Evolutionary conservation across 2,329 filamentous ascomycete species (phyloP).

Genomic region (Stachybotrys elegans): DNA sequence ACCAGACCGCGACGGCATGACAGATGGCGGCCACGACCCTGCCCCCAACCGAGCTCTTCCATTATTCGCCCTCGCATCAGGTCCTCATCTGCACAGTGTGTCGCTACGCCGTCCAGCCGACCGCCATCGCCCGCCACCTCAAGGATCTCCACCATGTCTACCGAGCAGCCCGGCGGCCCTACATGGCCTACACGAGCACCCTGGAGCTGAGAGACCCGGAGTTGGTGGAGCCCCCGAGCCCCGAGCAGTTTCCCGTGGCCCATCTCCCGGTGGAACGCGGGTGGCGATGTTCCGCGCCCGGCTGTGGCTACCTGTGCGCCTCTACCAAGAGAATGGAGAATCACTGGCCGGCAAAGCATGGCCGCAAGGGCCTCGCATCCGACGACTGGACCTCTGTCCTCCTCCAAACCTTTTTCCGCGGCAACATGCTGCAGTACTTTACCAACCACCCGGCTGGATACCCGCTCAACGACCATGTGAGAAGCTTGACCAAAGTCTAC

Average conservation of each 20-base stretch:
- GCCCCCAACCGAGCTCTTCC: slow-evolving; percentile 4
- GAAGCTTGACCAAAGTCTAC: neutral
- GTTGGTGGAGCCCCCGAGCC: neutral
- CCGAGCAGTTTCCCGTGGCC: slow-evolving; percentile 7
- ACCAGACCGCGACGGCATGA: too few relatives aligned
- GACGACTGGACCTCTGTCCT: slow-evolving; percentile 5
- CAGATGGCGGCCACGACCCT: neutral
- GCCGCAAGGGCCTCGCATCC: neutral
- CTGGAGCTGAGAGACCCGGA: slow-evolving; percentile 2
- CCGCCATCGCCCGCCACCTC: slow-evolving; percentile 8
- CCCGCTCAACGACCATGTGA: neutral
- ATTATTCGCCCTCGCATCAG: slow-evolving; percentile 5
- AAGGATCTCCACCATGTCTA: slow-evolving; percentile 13
- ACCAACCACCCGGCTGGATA: neutral
- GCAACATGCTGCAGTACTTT: slow-evolving; percentile 12
- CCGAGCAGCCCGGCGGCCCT: slow-evolving; percentile 6
- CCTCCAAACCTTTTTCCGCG: slow-evolving; percentile 12
- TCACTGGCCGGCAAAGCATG: slow-evolving; percentile 10
- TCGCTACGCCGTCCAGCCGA: slow-evolving; percentile 10
- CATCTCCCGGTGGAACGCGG: slow-evolving; percentile 7
- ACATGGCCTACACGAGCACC: slow-evolving; percentile 5
- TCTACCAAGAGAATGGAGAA: slow-evolving; percentile 12
- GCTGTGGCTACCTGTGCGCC: slow-evolving; percentile 9
- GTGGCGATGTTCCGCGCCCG: slow-evolving; percentile 1
- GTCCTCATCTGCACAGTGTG: slow-evolving; percentile 10